Percentiles rank a stretch among this genome's conserved stretches.
These are phyloP conservation scores for Juncus inflexus DNA, from an alignment of 176 grass and related monocot genomes.

Conservation along the genomic window DNA sequence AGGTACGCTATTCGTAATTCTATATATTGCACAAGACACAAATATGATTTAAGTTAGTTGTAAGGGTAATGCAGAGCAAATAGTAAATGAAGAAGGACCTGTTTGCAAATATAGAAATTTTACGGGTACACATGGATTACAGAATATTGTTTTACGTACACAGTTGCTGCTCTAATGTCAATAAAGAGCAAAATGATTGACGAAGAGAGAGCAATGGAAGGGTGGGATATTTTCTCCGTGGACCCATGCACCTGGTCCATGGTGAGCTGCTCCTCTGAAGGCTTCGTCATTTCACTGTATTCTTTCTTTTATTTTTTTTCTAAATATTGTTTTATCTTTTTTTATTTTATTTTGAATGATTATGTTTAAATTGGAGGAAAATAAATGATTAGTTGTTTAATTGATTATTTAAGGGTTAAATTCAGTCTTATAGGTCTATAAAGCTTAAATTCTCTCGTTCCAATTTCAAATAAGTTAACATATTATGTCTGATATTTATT, in stretches of 20 bases:
- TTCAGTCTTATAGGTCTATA: too few relatives aligned
- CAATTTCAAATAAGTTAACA: too few relatives aligned
- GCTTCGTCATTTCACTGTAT: conserved; percentile 87
- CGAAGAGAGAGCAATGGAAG: conserved; percentile 60
- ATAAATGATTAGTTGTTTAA: too few relatives aligned
- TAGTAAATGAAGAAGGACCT: too few relatives aligned
- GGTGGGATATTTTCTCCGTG: conserved; percentile 93
- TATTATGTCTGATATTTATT: too few relatives aligned
- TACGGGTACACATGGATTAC: background rate
- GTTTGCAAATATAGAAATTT: too few relatives aligned
- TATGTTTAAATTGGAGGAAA: background rate
- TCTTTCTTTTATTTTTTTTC: background rate
- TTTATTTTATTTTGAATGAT: background rate
- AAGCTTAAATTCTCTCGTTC: too few relatives aligned
- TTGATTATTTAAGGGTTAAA: too few relatives aligned
- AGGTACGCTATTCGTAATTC: too few relatives aligned
- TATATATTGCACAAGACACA: too few relatives aligned
- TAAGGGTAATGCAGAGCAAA: too few relatives aligned
- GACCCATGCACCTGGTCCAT: conserved; percentile 99
- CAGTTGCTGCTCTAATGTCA: conserved; percentile 96
- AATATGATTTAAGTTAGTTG: too few relatives aligned
- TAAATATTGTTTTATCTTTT: background rate
- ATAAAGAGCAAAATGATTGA: conserved; percentile 88
- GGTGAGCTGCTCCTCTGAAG: conserved; percentile 74
- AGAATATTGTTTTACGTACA: background rate